Conservation (phyloP, 129 eudicot species). For the Pittosporum tobira region DNA sequence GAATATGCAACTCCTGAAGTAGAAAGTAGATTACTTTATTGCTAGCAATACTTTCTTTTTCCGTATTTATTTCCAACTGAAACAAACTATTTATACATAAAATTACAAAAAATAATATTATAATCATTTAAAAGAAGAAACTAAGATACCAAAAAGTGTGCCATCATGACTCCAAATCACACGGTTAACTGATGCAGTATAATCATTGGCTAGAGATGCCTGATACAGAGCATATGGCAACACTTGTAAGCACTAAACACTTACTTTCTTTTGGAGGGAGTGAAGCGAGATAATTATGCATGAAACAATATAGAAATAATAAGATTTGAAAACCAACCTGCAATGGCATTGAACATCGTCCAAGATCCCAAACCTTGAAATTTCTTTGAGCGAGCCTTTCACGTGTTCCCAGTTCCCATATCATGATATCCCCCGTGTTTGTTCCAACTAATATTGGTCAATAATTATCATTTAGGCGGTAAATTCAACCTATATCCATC, state of each 20-base stretch:
- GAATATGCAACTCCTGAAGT: slow-evolving; percentile 83
- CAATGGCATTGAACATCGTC: slow-evolving; percentile 49
- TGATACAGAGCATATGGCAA: slow-evolving; percentile 14
- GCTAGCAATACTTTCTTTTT: neutral
- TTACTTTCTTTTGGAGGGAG: neutral
- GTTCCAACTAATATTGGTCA: slow-evolving; percentile 53
- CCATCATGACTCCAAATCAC: slow-evolving; percentile 88
- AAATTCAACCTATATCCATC: neutral
- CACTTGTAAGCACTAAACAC: neutral
- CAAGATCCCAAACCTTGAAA: slow-evolving; percentile 72
- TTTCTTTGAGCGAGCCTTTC: slow-evolving; percentile 60
- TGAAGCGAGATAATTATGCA: neutral
- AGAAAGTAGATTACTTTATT: neutral
- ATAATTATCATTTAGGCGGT: slow-evolving; percentile 2
- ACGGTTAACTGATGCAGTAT: slow-evolving; percentile 63
- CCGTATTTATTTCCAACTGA: neutral
- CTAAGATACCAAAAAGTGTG: slow-evolving; percentile 51
- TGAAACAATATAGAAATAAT: neutral
- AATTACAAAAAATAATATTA: neutral
- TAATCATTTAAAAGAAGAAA: neutral
- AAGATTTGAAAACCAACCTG: slow-evolving; percentile 38
- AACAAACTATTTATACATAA: neutral
- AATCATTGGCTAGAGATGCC: slow-evolving; percentile 60
- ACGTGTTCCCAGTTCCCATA: slow-evolving; percentile 67
- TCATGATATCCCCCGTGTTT: slow-evolving; percentile 48